Percentiles rank a stretch among this genome's conserved stretches.
Evolutionary conservation across 192 early-diverging fungal species (phyloP).

Genomic region (Podila clonocystis): DNA sequence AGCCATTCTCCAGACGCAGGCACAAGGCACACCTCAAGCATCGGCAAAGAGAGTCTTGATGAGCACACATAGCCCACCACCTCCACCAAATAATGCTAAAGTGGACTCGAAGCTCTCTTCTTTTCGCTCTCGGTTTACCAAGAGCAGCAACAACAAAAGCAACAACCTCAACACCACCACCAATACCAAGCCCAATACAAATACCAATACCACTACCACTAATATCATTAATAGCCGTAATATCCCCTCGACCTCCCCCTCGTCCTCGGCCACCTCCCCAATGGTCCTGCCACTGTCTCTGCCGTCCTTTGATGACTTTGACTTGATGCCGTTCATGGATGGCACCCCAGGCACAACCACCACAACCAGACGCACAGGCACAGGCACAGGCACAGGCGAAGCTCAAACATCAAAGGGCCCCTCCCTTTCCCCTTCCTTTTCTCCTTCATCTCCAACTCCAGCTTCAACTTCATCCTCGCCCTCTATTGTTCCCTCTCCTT

Average conservation of each 20-base stretch:
- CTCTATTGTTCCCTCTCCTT: conserved; percentile 6
- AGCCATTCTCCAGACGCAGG: conserved; percentile 1
- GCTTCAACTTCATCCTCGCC: neutral
- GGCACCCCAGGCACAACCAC: neutral
- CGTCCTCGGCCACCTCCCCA: neutral
- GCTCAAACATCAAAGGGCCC: conserved; percentile 2
- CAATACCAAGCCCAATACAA: neutral
- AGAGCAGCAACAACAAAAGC: neutral
- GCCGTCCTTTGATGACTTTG: conserved; percentile 35
- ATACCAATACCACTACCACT: neutral
- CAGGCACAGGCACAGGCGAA: neutral
- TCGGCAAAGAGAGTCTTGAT: too few species aligned
- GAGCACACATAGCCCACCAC: conserved; percentile 1
- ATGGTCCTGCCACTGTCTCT: conserved; percentile 15
- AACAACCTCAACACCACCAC: neutral
- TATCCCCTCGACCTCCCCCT: neutral
- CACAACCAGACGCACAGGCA: neutral
- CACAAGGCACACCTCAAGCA: neutral
- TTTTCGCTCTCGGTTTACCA: conserved; percentile 4
- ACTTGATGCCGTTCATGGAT: conserved; percentile 16
- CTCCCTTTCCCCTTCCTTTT: conserved; percentile 2
- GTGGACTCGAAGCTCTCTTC: conserved; percentile 1
- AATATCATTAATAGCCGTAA: neutral
- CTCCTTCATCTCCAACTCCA: neutral
- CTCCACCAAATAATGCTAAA: neutral